Evolutionary conservation across 371 early-diverging fungal genomes (phyloP), one percentile per base, ranked within the genome.

Genomic region (Zopfochytrium polystomum): DNA sequence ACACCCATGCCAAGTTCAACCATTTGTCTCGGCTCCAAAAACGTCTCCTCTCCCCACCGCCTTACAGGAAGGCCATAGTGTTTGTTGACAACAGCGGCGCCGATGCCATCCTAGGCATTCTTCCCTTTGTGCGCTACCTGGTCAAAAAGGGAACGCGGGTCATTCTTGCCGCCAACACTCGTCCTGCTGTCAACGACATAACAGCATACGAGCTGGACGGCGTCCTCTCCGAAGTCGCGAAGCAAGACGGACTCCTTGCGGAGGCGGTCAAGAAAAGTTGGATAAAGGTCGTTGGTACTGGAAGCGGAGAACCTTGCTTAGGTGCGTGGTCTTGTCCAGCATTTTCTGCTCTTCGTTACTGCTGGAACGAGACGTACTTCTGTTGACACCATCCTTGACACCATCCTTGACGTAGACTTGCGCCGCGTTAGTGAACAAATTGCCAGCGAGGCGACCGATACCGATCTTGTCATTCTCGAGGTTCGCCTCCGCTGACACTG

Each of bases 31-130:
- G 20, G 15, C 68, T 87, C 38, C 71, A 72, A 15, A 55, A 50
- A 23, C 55, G 68, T n/a, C 49, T 81, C 11, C 13, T 68, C 22
- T 9, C 38, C 15, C 62, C 49, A 1, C 33, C 43, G 1, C 55
- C 63, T 11, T 81, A 83, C 69, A 58, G 59, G 48, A 79, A 81
- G 50, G 79, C 75, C 9, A 70, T 88, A 18, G 74, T 88, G 7
- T 87, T 88, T 70, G 84, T 85, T 5, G 88, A 88, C 65, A 89
- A 89, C 72, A 77, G 79, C 64, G 88, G 88, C 13, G 83, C 85
- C 1, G 88, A 88, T 59, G 74, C 85, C 50, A 65, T 82, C 34
- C 35, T 87, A 50, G 87, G 87, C 38, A 79, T 88, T 15, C 55
- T 88, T 15, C 88, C 88, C 29, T 82, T 88, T 58, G 85, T 79